These are phyloP conservation scores for Fusarium buharicum DNA, from an alignment of 2,329 filamentous ascomycete species.

Conservation along the genomic window DNA sequence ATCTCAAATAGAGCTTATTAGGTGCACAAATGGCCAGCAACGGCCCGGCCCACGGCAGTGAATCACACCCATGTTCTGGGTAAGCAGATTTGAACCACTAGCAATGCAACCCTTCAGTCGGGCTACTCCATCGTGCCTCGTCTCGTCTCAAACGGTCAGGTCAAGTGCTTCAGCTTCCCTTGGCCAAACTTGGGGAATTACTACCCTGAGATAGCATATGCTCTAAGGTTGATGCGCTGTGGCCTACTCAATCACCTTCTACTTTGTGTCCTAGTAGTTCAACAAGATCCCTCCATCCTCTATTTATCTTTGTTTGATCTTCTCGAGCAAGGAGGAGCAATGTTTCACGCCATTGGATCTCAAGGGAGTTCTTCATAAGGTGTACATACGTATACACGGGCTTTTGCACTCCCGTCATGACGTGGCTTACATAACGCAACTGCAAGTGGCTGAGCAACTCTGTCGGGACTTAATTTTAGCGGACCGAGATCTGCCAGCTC, in stretches of 20 bases:
- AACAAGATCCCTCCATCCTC: not conserved
- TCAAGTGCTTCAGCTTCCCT: constrained; percentile 21
- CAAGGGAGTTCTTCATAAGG: not conserved
- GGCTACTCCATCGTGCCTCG: constrained; percentile 22
- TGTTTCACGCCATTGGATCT: constrained; percentile 27
- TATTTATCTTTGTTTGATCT: constrained; percentile 3
- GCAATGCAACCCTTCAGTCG: constrained; percentile 37
- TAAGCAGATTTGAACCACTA: constrained; percentile 23
- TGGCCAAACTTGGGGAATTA: constrained; percentile 11
- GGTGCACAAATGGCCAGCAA: constrained; percentile 25
- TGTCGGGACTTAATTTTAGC: constrained; percentile 40
- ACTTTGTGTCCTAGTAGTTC: constrained; percentile 4
- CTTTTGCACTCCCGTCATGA: too few relatives aligned
- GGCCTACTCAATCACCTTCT: not conserved
- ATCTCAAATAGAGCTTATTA: constrained; percentile 26
- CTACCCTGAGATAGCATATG: constrained; percentile 1
- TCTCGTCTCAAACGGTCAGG: constrained; percentile 27
- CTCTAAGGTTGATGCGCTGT: constrained; percentile 1
- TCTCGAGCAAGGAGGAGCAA: constrained; percentile 4
- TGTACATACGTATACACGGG: too few relatives aligned
- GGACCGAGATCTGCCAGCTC: constrained; percentile 33
- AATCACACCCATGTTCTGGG: constrained; percentile 33
- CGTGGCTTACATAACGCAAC: constrained; percentile 16
- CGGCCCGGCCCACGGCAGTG: constrained; percentile 38
- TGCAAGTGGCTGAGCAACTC: constrained; percentile 12